Conservation (phyloP, 768 basidiomycete genomes). For the Psilocybe cyanescens region DNA sequence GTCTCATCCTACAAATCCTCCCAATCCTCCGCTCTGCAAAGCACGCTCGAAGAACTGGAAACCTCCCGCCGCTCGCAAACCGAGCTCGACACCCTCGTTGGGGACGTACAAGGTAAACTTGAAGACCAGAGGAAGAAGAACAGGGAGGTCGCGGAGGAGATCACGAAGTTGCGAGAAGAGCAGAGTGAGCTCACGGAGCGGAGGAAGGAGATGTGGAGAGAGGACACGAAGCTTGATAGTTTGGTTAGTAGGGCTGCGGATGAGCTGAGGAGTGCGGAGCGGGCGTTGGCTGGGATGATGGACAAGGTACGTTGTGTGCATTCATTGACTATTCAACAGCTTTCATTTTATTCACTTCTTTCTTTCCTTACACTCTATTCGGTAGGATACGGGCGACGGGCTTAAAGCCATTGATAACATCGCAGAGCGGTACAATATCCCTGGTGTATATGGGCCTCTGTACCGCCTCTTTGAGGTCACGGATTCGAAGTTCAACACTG, state of each 20-base stretch:
- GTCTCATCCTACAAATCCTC: slow-evolving; percentile 63
- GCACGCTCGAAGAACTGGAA: slow-evolving; percentile 53
- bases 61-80: slow-evolving; percentile 48
- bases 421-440: slow-evolving; percentile 70
- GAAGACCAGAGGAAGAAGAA: slow-evolving; percentile 66
- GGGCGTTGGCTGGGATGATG: slow-evolving; percentile 87
- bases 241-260: slow-evolving; percentile 76
- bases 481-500: slow-evolving; percentile 87
- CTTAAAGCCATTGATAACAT: slow-evolving; percentile 87
- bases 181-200: slow-evolving; percentile 73
- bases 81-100: slow-evolving; percentile 63
- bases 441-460: slow-evolving; percentile 91
- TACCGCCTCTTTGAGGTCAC: slow-evolving; percentile 93
- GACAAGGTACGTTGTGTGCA: slow-evolving; percentile 69
- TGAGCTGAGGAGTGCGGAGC: slow-evolving; percentile 81
- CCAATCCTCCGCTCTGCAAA: slow-evolving; percentile 59
- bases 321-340: no score
- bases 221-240: slow-evolving; percentile 87
- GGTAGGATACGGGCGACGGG: slow-evolving; percentile 88
- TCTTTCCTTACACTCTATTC: neutral
- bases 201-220: slow-evolving; percentile 93
- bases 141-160: slow-evolving; percentile 64
- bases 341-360: no score
- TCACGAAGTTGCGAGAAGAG: slow-evolving; percentile 64
- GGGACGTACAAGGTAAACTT: slow-evolving; percentile 57